Evolutionary conservation across 768 basidiomycete species (phyloP).

Genomic region (Boletus rufocinnamomeus): DNA sequence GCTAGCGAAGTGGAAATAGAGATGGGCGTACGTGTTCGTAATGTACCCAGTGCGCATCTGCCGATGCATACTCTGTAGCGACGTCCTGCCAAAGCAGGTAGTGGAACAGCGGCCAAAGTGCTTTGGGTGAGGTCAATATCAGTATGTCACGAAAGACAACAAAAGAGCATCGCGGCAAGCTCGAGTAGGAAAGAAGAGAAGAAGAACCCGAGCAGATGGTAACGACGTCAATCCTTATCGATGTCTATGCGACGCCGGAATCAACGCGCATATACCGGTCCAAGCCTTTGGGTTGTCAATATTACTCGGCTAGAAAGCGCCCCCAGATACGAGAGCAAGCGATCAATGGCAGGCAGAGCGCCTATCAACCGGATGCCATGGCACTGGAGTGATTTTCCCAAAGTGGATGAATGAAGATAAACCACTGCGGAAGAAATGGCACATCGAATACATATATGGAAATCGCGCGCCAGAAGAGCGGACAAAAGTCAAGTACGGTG

Average conservation of each 20-base stretch:
- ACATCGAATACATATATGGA: slow-evolving; percentile 14
- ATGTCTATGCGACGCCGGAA: not conserved
- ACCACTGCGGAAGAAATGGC: slow-evolving; percentile 6
- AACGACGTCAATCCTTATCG: slow-evolving; percentile 3
- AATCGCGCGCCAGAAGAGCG: slow-evolving; percentile 7
- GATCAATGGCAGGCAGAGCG: not conserved
- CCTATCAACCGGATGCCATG: slow-evolving; percentile 6
- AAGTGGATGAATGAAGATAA: slow-evolving; percentile 2
- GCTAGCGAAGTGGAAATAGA: not conserved
- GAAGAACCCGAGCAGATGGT: not conserved
- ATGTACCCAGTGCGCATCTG: slow-evolving; percentile 70
- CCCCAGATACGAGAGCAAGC: slow-evolving; percentile 10
- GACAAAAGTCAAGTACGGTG: not conserved
- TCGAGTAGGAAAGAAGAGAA: not conserved
- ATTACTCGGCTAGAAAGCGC: not conserved
- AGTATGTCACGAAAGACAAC: slow-evolving; percentile 5
- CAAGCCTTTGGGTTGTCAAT: not conserved
- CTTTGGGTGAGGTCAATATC: slow-evolving; percentile 41
- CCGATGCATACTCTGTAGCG: slow-evolving; percentile 83
- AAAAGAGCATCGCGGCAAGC: not conserved
- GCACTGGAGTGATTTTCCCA: not conserved
- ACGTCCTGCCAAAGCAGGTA: slow-evolving; percentile 98
- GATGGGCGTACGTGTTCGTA: slow-evolving; percentile 28
- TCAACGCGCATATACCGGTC: not conserved
- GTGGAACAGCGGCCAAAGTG: slow-evolving; percentile 97